A percentile compares a stretch with the other conserved stretches of the same genome.
phyloP scores from a whole-genome alignment of 352 stramenopile genomes.

The Phytophthora podocarpi region DNA sequence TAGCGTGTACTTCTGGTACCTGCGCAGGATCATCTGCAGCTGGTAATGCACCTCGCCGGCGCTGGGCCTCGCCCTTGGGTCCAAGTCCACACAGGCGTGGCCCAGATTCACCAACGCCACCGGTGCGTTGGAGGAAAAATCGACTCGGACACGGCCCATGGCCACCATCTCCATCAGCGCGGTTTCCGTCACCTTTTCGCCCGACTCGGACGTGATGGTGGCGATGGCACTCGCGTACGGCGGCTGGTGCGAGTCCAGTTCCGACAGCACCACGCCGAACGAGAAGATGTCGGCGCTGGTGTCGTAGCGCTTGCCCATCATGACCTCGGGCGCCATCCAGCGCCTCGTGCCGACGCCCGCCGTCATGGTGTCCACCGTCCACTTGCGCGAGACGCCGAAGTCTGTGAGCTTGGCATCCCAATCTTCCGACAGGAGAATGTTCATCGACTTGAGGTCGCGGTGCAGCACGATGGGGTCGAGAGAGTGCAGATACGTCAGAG shows the following conservation, averaged over 20 bases:
- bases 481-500: slow-evolving; percentile 58
- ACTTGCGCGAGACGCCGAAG: slow-evolving; percentile 55
- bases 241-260: slow-evolving; percentile 41
- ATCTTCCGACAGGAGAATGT: slow-evolving; percentile 45
- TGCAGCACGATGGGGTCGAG: slow-evolving; percentile 48
- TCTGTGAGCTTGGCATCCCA: slow-evolving; percentile 57
- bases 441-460: slow-evolving; percentile 68
- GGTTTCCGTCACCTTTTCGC: slow-evolving; percentile 32
- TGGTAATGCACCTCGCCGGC: slow-evolving; percentile 40
- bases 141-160: slow-evolving; percentile 26
- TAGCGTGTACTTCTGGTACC: slow-evolving; percentile 38
- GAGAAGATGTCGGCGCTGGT: slow-evolving; percentile 55
- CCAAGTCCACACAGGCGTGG: slow-evolving; percentile 32
- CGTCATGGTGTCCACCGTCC: slow-evolving; percentile 53
- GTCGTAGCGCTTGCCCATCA: slow-evolving; percentile 53
- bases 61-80: slow-evolving; percentile 28
- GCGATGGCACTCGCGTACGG: slow-evolving; percentile 38
- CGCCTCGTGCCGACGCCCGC: slow-evolving; percentile 39
- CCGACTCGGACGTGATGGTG: slow-evolving; percentile 30
- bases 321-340: slow-evolving; percentile 63
- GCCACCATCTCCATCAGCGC: slow-evolving; percentile 43
- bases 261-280: slow-evolving; percentile 44
- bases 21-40: slow-evolving; percentile 34
- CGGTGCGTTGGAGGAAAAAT: slow-evolving; percentile 37
- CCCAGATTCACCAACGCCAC: slow-evolving; percentile 21